These are phyloP conservation scores for Mycena crocata DNA, from an alignment of 768 basidiomycete genomes.

Conservation along the genomic window DNA sequence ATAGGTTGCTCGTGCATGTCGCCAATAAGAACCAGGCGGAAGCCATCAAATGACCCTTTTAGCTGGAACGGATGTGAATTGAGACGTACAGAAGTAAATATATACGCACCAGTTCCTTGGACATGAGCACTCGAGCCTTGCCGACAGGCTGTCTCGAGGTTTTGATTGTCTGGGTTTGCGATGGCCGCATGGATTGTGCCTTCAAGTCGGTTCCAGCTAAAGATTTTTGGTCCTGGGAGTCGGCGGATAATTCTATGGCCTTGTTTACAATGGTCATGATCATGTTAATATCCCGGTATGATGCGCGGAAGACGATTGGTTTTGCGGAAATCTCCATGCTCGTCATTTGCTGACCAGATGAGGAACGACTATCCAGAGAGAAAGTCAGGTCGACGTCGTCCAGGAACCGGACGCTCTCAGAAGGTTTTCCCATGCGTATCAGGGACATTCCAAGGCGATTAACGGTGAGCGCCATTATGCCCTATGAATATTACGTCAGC, in stretches of 20 bases:
- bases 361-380: conserved; percentile 86
- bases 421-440: conserved; percentile 83
- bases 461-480: conserved; percentile 83
- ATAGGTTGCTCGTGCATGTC: conserved; percentile 96
- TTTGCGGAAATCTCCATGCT: conserved; percentile 86
- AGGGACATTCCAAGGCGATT: conserved; percentile 93
- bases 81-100: neutral
- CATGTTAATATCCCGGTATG: conserved; percentile 92
- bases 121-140: conserved; percentile 62
- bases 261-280: conserved; percentile 90
- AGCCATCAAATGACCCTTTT: conserved; percentile 88
- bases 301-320: conserved; percentile 93
- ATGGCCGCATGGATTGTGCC: conserved; percentile 29
- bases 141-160: conserved; percentile 43
- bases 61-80: conserved; percentile 61
- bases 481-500: conserved; percentile 54
- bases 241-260: conserved; percentile 81
- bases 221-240: conserved; percentile 47
- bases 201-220: neutral
- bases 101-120: conserved; percentile 81
- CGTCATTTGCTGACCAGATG: conserved; percentile 75
- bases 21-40: conserved; percentile 93
- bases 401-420: conserved; percentile 90
- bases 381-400: conserved; percentile 93
- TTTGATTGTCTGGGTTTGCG: conserved; percentile 30